Evolutionary conservation across 495 filamentous ascomycete species (phyloP), one percentile per base, ranked within the genome.

Genomic region (Bathelium albidoporum): DNA sequence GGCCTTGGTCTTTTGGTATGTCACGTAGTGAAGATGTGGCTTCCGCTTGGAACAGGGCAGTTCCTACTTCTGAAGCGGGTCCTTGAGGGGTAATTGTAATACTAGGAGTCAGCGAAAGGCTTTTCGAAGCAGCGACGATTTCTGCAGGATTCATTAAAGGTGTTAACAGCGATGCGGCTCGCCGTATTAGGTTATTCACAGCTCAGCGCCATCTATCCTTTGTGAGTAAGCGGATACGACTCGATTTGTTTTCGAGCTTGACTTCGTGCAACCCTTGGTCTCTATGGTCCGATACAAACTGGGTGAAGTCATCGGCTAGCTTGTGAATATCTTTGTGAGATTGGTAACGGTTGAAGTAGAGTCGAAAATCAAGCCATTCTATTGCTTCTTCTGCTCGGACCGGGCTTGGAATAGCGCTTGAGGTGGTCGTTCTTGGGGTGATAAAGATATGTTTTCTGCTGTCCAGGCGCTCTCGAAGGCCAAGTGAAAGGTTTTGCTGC

Each of bases 361-460:
- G 22, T 55, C 49, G 49, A 55, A 55, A 55, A 55, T 55, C 49
- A 55, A 55, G 49, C 49, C 49, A 55, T 55, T 55, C 49, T 55
- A 20, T 55, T 26, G 49, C 9, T 29, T 29, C 49, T 55, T 55
- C 20, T 55, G 49, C 4, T 29, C 29, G 49, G 24, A 29, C 24
- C 24, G n/a, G 20, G 49, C 24, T 55, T 24, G 49, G 49, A 55
- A 29, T 20, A 55, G 49, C 26, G 49, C 49, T 55, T 55, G 49
- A 55, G 16, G 49, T 55, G 29, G 49, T 26, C 9, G 49, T 55
- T 24, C 49, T 55, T 29, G 49, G 49, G 49, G 49, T 55, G 49
- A 55, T 55, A 24, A 55, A 55, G 49, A 55, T 24, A 29, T 55
- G 49, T 20, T 24, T 55, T 55, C 22, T 55, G 29, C 49, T 55